phyloP scores from a whole-genome alignment of 192 early-diverging fungal species.

The Chytriomyces confervae region DNA sequence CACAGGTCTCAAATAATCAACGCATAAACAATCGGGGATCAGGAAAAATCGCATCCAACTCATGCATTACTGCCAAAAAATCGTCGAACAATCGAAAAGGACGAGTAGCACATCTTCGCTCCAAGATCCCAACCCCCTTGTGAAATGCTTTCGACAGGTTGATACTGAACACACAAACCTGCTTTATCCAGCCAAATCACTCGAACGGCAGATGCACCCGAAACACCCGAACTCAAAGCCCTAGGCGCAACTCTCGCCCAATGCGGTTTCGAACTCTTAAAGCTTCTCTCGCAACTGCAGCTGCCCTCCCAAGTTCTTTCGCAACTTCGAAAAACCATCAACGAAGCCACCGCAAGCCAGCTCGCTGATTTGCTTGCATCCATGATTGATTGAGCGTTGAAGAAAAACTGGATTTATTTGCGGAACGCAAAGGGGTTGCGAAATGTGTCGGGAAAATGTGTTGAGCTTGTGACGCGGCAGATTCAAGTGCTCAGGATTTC shows the following conservation, averaged over 20 bases:
- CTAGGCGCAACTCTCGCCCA: not conserved
- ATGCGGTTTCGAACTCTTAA: slow-evolving; percentile 50
- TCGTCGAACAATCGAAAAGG: too few relatives aligned
- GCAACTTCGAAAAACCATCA: slow-evolving; percentile 71
- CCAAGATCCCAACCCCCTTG: not conserved
- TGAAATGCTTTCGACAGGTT: not conserved
- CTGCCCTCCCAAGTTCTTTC: slow-evolving; percentile 63
- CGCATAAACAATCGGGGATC: too few relatives aligned
- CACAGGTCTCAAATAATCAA: too few relatives aligned
- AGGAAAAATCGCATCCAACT: too few relatives aligned
- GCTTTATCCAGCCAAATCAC: not conserved
- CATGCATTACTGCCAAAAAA: too few relatives aligned
- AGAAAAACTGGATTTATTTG: slow-evolving; percentile 73
- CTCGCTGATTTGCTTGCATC: slow-evolving; percentile 74
- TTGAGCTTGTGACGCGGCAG: slow-evolving; percentile 73
- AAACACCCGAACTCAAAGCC: not conserved
- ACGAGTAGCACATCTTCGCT: too few relatives aligned
- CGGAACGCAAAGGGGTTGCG: slow-evolving; percentile 62
- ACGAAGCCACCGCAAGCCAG: slow-evolving; percentile 58
- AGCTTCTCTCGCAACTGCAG: slow-evolving; percentile 54
- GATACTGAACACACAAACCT: not conserved
- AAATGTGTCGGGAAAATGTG: slow-evolving; percentile 59
- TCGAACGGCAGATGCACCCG: not conserved
- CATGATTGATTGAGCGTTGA: slow-evolving; percentile 73
- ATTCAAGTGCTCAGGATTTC: slow-evolving; percentile 78